These are phyloP conservation scores for Sordariomycetes sp. DNA, from an alignment of 2,329 filamentous ascomycete genomes.

Conservation along the genomic window DNA sequence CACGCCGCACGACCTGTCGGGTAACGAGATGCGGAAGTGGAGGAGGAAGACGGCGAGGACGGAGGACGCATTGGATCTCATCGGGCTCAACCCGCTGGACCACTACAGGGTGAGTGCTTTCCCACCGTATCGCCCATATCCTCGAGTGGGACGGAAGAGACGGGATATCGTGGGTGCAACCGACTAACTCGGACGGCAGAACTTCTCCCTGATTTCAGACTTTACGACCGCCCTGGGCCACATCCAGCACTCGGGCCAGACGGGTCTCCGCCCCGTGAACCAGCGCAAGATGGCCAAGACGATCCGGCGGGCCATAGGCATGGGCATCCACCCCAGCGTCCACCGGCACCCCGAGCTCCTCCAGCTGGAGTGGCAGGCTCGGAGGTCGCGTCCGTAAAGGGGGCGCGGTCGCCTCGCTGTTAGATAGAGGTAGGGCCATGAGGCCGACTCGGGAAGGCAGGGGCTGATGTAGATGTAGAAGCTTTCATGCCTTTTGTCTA, in stretches of 20 bases:
- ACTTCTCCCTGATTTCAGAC: slow-evolving; percentile 84
- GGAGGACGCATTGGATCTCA: slow-evolving; percentile 65
- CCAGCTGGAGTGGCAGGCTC: slow-evolving; percentile 20
- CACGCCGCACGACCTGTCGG: slow-evolving; percentile 75
- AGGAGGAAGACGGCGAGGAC: slow-evolving; percentile 45
- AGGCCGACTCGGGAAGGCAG: neutral
- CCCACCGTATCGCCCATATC: neutral
- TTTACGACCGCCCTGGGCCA: slow-evolving; percentile 77
- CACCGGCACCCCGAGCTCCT: slow-evolving; percentile 82
- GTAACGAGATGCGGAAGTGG: slow-evolving; percentile 75
- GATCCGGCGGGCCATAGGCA: slow-evolving; percentile 74
- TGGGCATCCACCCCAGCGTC: slow-evolving; percentile 86
- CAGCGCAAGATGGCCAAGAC: slow-evolving; percentile 91
- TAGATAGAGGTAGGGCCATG: neutral
- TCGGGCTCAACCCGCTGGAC: slow-evolving; percentile 70
- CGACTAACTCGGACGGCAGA: slow-evolving; percentile 41
- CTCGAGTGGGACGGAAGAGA: neutral
- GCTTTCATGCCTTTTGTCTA: neutral
- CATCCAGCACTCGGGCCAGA: slow-evolving; percentile 67
- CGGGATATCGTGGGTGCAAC: neutral
- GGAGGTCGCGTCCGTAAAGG: slow-evolving; percentile 1
- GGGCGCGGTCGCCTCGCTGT: neutral
- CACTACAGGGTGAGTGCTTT: slow-evolving; percentile 66
- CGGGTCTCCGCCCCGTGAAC: slow-evolving; percentile 76
- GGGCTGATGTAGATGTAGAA: neutral